phyloP scores from a whole-genome alignment of 2,329 filamentous ascomycete genomes.

The Xylaria sp. region DNA sequence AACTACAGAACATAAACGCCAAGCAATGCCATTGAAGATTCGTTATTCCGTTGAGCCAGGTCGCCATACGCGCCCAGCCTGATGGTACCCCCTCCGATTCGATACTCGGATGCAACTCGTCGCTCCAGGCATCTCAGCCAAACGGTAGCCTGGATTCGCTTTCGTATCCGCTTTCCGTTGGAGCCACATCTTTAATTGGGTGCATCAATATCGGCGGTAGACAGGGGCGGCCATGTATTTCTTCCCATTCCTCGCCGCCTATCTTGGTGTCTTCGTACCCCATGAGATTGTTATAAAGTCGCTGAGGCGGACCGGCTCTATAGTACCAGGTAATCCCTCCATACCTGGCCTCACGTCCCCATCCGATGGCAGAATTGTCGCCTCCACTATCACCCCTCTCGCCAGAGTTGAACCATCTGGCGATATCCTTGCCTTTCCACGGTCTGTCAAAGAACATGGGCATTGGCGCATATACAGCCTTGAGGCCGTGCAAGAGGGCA shows the following conservation, averaged over 20 bases:
- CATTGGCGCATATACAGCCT: slow-evolving; percentile 81
- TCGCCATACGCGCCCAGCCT: background rate
- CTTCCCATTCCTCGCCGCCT: slow-evolving; percentile 68
- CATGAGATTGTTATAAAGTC: slow-evolving; percentile 72
- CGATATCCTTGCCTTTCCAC: slow-evolving; percentile 68
- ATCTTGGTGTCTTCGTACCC: slow-evolving; percentile 67
- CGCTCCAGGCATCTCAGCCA: slow-evolving; percentile 29
- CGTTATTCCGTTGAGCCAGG: slow-evolving; percentile 21
- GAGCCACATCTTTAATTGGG: slow-evolving; percentile 68
- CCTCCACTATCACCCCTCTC: slow-evolving; percentile 65
- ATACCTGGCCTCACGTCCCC: slow-evolving; percentile 68
- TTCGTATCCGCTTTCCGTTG: slow-evolving; percentile 58
- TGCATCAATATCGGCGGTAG: slow-evolving; percentile 69
- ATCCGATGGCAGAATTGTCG: slow-evolving; percentile 67
- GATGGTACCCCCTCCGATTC: slow-evolving; percentile 5
- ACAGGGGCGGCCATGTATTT: slow-evolving; percentile 65
- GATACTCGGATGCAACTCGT: slow-evolving; percentile 1
- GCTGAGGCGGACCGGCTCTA: slow-evolving; percentile 66
- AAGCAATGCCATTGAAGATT: slow-evolving; percentile 35
- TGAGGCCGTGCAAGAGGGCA: slow-evolving; percentile 80
- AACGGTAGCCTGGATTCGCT: slow-evolving; percentile 57
- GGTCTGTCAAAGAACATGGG: slow-evolving; percentile 83
- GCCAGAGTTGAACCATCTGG: slow-evolving; percentile 70
- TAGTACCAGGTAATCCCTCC: slow-evolving; percentile 72
- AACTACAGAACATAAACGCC: slow-evolving; percentile 35